Conservation (phyloP, 495 filamentous ascomycete genomes). For the Trichoderma asperelloides region DNA sequence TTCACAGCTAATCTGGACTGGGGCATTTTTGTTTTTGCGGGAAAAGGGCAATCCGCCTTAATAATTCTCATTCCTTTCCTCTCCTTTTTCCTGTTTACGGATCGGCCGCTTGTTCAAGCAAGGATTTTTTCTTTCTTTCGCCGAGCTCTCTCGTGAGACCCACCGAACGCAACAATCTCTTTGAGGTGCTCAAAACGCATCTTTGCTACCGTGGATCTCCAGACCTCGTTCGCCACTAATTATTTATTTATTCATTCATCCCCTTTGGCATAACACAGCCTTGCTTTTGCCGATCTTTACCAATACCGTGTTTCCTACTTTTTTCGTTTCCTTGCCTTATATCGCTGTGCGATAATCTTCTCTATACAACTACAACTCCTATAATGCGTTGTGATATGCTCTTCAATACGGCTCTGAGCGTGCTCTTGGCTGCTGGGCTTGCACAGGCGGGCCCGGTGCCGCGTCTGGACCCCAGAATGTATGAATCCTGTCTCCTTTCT, state of each 20-base stretch:
- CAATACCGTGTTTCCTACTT: background rate
- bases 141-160: background rate
- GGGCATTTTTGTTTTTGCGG: background rate
- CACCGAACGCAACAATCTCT: background rate
- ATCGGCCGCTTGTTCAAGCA: too few species aligned
- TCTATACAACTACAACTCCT: background rate
- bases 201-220: background rate
- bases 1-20: background rate
- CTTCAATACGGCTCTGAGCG: background rate
- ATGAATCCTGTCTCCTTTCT: background rate
- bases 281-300: background rate
- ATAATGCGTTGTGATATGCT: background rate
- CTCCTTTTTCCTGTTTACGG: too few species aligned
- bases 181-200: conserved; percentile 7
- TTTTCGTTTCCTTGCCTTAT: background rate
- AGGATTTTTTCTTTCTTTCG: background rate
- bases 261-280: background rate
- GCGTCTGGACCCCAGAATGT: background rate
- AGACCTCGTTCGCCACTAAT: background rate
- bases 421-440: background rate
- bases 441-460: conserved; percentile 6
- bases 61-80: background rate
- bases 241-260: background rate
- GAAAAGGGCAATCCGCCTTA: background rate
- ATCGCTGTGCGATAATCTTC: background rate